Base-by-base conservation (phyloP, 495 filamentous ascomycete genomes). In the Daldinia decipiens region DNA sequence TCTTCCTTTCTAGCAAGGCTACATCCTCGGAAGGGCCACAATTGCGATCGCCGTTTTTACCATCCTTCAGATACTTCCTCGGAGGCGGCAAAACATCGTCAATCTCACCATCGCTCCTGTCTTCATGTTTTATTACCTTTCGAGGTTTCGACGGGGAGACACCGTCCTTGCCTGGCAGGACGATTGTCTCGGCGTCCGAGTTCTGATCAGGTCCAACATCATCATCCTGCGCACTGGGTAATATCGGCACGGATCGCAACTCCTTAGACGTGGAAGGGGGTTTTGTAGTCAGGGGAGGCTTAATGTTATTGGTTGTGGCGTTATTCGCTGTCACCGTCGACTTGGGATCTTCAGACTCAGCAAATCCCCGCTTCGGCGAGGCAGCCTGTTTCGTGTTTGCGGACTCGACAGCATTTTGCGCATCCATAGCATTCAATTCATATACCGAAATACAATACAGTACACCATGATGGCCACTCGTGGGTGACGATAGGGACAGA, bases 181-280 rank as follows among this genome's bases (percentile, higher is more conserved):
- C 90, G 65, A 93, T 91, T 5, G 92, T 94, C 79, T 93, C 91
- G 62, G 92, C 91, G 77, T 94, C 92, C 12, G 91, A 93, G 75
- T 93, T 90, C 59, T 85, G 87, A 39, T 88, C 86, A 63, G 72
- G 79, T 29, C 55, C 77, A 56, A 72, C 77, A 78, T 83, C 79
- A 19, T 83, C 81, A 34, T 82, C 82, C 55, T 74, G 71, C 29
- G 77, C 66, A 47, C 59, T 68, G 12, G 74, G 43, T 17, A 59
- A 58, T 29, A 61, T 54, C 38, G 69, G 65, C 21, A 54, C 55
- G 17, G 70, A 21, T 19, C 56, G 65, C n/a, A 54, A 53, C 40
- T 77, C 70, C 47, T 70, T 74, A 27, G 32, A 51, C 26, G 27
- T 38, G 9, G 60, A 71, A 26, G 62, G 34, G 24, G 47, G n/a